Evolutionary conservation across 352 stramenopile genomes (phyloP).

Genomic region (Phytophthora sp.): DNA sequence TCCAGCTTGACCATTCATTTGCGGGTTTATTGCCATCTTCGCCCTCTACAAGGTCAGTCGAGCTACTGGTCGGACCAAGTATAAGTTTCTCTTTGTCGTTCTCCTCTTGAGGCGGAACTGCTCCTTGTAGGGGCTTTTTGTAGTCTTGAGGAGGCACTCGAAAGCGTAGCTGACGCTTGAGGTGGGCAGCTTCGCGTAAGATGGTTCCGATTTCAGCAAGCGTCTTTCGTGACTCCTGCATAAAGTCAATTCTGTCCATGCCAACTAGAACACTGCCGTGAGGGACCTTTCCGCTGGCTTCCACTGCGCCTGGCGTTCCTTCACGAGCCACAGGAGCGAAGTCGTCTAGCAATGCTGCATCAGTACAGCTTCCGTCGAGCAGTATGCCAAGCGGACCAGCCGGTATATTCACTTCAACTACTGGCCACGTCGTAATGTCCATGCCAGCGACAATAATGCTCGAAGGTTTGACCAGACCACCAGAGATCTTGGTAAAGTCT

Average conservation of each 20-base stretch:
- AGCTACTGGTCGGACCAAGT: slow-evolving; percentile 17
- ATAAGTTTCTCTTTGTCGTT: slow-evolving; percentile 27
- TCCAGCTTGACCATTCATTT: slow-evolving; percentile 13
- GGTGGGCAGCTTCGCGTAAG: slow-evolving; percentile 59
- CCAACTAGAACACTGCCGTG: slow-evolving; percentile 55
- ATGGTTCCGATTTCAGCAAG: slow-evolving; percentile 65
- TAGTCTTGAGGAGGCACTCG: slow-evolving; percentile 32
- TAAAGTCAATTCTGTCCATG: slow-evolving; percentile 68
- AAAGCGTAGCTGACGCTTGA: slow-evolving; percentile 57
- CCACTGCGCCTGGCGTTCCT: slow-evolving; percentile 49
- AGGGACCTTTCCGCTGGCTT: slow-evolving; percentile 46
- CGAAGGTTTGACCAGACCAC: slow-evolving; percentile 20
- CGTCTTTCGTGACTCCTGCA: slow-evolving; percentile 44
- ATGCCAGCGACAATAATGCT: slow-evolving; percentile 30
- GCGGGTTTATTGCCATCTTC: slow-evolving; percentile 8
- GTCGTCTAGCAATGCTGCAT: slow-evolving; percentile 63
- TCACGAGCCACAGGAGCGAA: slow-evolving; percentile 58
- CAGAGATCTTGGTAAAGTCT: slow-evolving; percentile 11
- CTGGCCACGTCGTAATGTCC: slow-evolving; percentile 30
- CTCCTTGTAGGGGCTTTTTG: slow-evolving; percentile 7
- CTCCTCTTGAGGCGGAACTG: slow-evolving; percentile 3
- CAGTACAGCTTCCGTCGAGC: slow-evolving; percentile 49
- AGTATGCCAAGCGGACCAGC: slow-evolving; percentile 73
- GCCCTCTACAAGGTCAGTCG: slow-evolving; percentile 7
- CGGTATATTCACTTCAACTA: slow-evolving; percentile 50